Evolutionary conservation across 306 rosid genomes (phyloP), one percentile per base, ranked within the genome.

Genomic region (Cucurbita moschata): DNA sequence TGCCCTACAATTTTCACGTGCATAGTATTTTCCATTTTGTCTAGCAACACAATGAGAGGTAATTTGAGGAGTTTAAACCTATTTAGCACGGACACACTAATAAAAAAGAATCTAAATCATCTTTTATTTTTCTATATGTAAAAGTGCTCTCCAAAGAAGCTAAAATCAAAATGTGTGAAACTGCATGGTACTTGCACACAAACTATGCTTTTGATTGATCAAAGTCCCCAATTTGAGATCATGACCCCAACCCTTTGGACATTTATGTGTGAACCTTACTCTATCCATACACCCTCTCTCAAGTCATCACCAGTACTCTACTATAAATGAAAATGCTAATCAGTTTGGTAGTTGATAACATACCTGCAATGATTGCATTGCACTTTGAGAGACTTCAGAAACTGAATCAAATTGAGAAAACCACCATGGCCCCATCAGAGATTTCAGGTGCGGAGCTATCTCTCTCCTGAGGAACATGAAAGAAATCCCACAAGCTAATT

Each of bases 351-450:
- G 14, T 68, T 0, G 18, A 23, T 68, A 47, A 69, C 73, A 69
- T 21, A 93, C 98, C 97, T 94, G 98, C 53, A 94, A 86, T 72
- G 98, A 94, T 75, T 82, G 83, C 82, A 90, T 94, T 50, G 98
- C 96, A 76, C 92, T 91, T 84, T 82, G 98, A 70, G 97, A 84
- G 77, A 94, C 95, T 85, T 94, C 97, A 82, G 87, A 86, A 71
- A 87, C 90, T 73, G 89, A 84, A 84, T 94, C 98, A 80, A 94
- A 94, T 81, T 94, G 98, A 77, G 98, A 87, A 89, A 94, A 90
- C 98, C 98, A 94, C 97, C 98, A 94, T 19, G 98, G 97, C 52
- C 98, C 98, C 92, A 94, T 90, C 86, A 94, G 82, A 81, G 90
- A 87, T 84, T 90, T 94, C 80, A 94, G 77, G 57, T 90, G 96